phyloP scores from a whole-genome alignment of 306 rosid genomes.

The Comarum palustre region DNA sequence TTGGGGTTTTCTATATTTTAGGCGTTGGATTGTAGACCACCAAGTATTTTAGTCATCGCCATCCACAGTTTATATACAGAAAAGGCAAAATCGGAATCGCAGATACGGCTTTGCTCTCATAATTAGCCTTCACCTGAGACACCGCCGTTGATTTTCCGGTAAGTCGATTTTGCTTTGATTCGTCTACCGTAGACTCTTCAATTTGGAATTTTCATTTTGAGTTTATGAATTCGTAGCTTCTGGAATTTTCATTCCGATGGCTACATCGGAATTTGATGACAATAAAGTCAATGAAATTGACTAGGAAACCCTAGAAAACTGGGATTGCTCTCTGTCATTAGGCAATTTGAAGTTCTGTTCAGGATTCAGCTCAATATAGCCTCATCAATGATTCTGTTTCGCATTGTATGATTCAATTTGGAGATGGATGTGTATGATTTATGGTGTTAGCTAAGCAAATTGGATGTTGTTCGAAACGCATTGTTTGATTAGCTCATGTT shows the following conservation, averaged over 20 bases:
- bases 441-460: neutral
- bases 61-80: neutral
- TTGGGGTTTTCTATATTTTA: conserved; percentile 7
- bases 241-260: neutral
- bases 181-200: neutral
- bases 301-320: conserved; percentile 23
- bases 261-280: neutral
- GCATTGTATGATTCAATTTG: conserved; percentile 2
- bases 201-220: neutral
- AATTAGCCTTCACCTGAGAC: neutral
- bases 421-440: neutral
- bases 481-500: neutral
- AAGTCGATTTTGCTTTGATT: conserved; percentile 10
- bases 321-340: neutral
- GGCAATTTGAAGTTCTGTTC: neutral
- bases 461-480: neutral
- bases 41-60: neutral
- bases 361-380: neutral
- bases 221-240: neutral
- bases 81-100: neutral
- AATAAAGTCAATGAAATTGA: conserved; percentile 8
- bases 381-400: neutral
- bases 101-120: neutral
- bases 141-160: conserved; percentile 4
- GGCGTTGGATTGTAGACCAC: neutral